Evolutionary conservation across 495 filamentous ascomycete species (phyloP).

Genomic region (Neurospora africana): DNA sequence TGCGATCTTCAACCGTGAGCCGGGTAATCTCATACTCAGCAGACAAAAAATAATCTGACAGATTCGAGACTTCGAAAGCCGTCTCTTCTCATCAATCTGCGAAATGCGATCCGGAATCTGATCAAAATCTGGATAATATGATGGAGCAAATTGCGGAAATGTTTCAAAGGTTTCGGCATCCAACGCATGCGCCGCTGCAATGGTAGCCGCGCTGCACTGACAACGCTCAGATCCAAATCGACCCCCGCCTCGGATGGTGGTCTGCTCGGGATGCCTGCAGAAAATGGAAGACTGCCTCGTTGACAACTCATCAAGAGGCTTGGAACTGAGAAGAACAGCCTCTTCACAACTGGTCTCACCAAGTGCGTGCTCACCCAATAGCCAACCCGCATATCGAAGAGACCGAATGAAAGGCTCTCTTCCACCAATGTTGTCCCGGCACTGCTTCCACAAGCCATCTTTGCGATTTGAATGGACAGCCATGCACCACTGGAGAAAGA

Average conservation of each 20-base stretch:
- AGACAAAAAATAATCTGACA: background rate
- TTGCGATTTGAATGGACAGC: constrained; percentile 4
- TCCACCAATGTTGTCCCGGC: background rate
- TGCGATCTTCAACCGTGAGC: background rate
- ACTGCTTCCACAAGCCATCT: background rate
- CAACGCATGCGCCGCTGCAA: background rate
- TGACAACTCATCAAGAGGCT: background rate
- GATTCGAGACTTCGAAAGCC: background rate
- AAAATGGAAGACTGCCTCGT: background rate
- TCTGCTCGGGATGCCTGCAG: background rate
- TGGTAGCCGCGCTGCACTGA: background rate
- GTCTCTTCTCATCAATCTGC: background rate
- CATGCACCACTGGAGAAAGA: constrained; percentile 2
- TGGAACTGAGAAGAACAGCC: background rate
- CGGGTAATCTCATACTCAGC: background rate
- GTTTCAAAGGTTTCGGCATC: background rate
- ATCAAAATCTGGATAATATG: background rate
- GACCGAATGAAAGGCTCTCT: background rate
- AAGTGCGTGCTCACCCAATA: background rate
- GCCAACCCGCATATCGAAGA: background rate
- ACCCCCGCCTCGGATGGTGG: background rate
- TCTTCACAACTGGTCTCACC: background rate
- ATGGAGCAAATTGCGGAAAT: background rate
- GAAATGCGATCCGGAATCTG: background rate
- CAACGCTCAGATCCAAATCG: background rate